A percentile compares a stretch with the other conserved stretches of the same genome.
These are phyloP conservation scores for Colletotrichum tamarilloi DNA, from an alignment of 2,329 filamentous ascomycete species.

Conservation along the genomic window DNA sequence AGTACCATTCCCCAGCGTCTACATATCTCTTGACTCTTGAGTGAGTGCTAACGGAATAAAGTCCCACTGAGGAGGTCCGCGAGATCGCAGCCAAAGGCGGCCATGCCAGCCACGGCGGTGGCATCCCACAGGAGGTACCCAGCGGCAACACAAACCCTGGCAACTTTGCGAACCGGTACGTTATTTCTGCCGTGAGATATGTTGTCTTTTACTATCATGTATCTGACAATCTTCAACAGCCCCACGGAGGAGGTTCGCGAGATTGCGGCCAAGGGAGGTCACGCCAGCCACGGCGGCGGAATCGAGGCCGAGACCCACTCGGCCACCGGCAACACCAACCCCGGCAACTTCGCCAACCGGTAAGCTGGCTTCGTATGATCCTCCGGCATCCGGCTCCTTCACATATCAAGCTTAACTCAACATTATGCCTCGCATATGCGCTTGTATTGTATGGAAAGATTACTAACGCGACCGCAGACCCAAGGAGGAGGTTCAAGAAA, in stretches of 20 bases:
- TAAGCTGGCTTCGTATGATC: neutral
- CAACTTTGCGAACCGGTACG: neutral
- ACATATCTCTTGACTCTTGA: constrained; percentile 34
- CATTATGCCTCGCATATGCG: neutral
- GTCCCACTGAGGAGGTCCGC: constrained; percentile 55
- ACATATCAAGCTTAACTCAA: neutral
- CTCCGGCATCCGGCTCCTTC: neutral
- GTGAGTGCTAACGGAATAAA: constrained; percentile 20
- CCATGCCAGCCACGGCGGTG: constrained; percentile 48
- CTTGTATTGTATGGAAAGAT: neutral
- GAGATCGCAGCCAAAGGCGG: constrained; percentile 55
- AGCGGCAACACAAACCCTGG: neutral
- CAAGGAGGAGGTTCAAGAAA: constrained; percentile 56
- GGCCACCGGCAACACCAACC: constrained; percentile 16
- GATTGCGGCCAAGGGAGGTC: constrained; percentile 47
- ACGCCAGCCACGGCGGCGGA: constrained; percentile 44
- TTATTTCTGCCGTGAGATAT: neutral
- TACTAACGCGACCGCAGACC: constrained; percentile 40
- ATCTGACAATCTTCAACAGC: neutral
- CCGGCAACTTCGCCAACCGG: constrained; percentile 39
- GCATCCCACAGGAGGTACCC: constrained; percentile 43
- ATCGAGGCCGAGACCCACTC: neutral
- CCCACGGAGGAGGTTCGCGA: neutral
- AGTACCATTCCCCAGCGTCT: neutral
- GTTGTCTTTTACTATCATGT: neutral